These are phyloP conservation scores for Sarocladium brachiariae DNA, from an alignment of 2,329 filamentous ascomycete species.

Conservation along the genomic window DNA sequence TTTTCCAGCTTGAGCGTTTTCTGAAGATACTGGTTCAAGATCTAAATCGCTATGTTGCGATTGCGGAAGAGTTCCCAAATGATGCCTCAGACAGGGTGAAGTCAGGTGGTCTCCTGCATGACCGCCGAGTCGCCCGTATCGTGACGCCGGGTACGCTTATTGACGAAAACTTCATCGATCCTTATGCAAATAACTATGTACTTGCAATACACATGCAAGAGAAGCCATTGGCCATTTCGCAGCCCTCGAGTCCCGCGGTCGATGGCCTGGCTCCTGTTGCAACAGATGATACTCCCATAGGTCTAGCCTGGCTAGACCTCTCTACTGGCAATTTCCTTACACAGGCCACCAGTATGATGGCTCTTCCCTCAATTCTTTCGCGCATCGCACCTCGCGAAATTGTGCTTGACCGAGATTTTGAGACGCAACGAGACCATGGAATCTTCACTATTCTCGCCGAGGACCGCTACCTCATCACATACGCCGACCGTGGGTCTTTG, in stretches of 20 bases:
- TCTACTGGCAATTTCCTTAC: slow-evolving; percentile 94
- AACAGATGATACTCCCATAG: slow-evolving; percentile 39
- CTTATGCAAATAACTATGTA: slow-evolving; percentile 87
- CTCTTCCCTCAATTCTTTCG: slow-evolving; percentile 73
- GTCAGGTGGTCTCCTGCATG: slow-evolving; percentile 72
- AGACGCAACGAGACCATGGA: slow-evolving; percentile 50
- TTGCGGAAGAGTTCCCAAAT: slow-evolving; percentile 87
- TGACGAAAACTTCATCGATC: slow-evolving; percentile 95
- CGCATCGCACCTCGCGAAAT: slow-evolving; percentile 81
- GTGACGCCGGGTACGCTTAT: slow-evolving; percentile 94
- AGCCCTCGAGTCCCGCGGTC: slow-evolving; percentile 8
- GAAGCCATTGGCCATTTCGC: slow-evolving; percentile 10
- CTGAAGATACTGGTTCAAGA: slow-evolving; percentile 92
- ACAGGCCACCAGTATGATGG: slow-evolving; percentile 62
- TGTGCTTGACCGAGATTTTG: slow-evolving; percentile 61
- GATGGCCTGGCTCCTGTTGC: slow-evolving; percentile 15
- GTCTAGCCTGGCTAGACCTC: slow-evolving; percentile 88
- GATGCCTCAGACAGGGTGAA: slow-evolving; percentile 62
- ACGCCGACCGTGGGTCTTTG: slow-evolving; percentile 45
- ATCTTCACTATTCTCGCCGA: slow-evolving; percentile 65
- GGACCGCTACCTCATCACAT: slow-evolving; percentile 70
- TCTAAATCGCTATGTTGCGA: slow-evolving; percentile 81
- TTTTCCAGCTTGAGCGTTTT: slow-evolving; percentile 85
- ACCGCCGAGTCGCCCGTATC: slow-evolving; percentile 77
- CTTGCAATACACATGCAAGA: slow-evolving; percentile 62